Base-by-base conservation (phyloP, 225 moss, liverwort and hornwort species). In the Asterella californica region DNA sequence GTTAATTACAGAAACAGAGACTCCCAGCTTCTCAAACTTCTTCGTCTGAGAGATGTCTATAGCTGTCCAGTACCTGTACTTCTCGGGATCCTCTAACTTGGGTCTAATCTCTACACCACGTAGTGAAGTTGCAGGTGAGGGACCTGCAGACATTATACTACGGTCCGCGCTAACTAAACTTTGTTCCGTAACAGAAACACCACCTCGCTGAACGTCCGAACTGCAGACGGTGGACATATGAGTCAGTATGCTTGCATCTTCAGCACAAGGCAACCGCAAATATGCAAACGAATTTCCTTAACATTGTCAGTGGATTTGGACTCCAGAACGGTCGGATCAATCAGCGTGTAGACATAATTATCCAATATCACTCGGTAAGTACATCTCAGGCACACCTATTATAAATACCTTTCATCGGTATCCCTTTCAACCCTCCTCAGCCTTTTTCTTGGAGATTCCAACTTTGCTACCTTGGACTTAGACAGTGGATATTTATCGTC, bases 361-460 rank as follows among this genome's bases (percentile, higher is more conserved):
- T 42, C 4, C 42, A 42, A 42, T 1, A 17, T 65, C 32, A 33
- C 32, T 15, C 30, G 32, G 65, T 65, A 15, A 11, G 65, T 32
- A 33, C 32, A 32, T 38, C 37, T 18, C 15, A 47, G n/a, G 45
- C 37, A 71, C 6, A 46, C 80, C 11, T 83, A 86, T 83, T 83
- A 83, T 55, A 70, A 65, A 79, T 81, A 81, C n/a, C 33, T 79
- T 24, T 76, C 81, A 70, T 83, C 83, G 53, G 65, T 55, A 32
- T 80, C 80, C 81, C 74, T 52, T 76, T 83, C 80, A 69, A 81
- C 83, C 36, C 81, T 81, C 85, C 83, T 86, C 75, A 81, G 46
- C 77, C 76, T 79, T 78, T 86, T 86, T 21, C 79, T 81, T 9
- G 86, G 86, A 14, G 71, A 81, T 46, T 86, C 82, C 57, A 69